Evolutionary conservation across 2,329 filamentous ascomycete species (phyloP), one percentile per base, ranked within the genome.

Genomic region (Pestalotiopsis sp.): DNA sequence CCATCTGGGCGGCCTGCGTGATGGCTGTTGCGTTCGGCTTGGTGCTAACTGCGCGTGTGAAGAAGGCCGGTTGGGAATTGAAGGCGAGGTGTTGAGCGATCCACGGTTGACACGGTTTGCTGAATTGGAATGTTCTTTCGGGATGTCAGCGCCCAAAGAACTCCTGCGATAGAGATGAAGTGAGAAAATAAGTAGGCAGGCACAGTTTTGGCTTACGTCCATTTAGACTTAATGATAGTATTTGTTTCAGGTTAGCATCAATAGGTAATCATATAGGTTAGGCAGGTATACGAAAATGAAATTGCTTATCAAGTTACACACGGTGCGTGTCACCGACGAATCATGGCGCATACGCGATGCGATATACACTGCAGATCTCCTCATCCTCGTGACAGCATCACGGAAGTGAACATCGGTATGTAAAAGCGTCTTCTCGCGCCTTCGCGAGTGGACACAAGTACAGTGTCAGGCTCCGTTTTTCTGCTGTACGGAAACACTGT

Each of bases 1-100:
- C 80, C 64, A 73, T 75, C 1, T 82, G 80, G 80, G 80, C 80
- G 1, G 79, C 75, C 0, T 58, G 72, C 4, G 75, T 76, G 27
- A 78, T 75, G n/a, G 62, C 76, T 0, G 23, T 80, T 1, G 75
- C 75, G 2, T 75, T 73, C 2, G 31, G 72, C 0, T 60, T 79
- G 20, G 73, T 78, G 7, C 59, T 67, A 7, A 60, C 69, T 11
- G 71, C 73, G 5, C 74, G 75, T 31, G 20, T 77, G 2, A 69
- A 73, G 12, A 72, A 67, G 49, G 74, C 65, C 6, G 75, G 77
- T 2, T 70, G 72, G 49, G 73, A 69, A 5, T 59, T 70, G 5
- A 75, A 59, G 60, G 59, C 56, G 27, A 75, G 58, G 27, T 77
- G 75, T 68, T 77, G 58, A 68, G 25, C 41, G 25, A 7, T n/a